Evolutionary conservation across 75 land plant genomes (phyloP).

Genomic region (Ceratopteris richardii): DNA sequence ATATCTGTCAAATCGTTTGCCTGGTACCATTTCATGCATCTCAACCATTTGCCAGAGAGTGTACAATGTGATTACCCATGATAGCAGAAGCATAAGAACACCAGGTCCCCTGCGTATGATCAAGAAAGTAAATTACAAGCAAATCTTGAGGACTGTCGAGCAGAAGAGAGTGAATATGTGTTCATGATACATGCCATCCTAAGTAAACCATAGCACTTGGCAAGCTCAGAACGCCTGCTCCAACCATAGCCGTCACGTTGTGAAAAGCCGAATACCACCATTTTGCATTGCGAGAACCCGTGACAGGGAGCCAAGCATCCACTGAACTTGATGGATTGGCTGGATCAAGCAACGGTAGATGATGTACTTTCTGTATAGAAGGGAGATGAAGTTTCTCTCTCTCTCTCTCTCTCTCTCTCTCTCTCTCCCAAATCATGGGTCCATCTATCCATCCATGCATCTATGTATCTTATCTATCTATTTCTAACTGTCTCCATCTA

Average conservation of each 20-base stretch:
- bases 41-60: constrained; percentile 77
- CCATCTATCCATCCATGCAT: too few species aligned
- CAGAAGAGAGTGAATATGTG: too few species aligned
- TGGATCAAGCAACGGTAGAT: too few species aligned
- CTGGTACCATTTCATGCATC: constrained; percentile 73
- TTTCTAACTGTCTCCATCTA: too few species aligned
- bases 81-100: constrained; percentile 33
- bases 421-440: too few species aligned
- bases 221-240: constrained; percentile 61
- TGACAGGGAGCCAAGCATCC: constrained; percentile 61
- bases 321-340: too few species aligned
- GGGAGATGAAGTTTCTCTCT: background rate
- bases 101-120: constrained; percentile 70
- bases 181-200: constrained; percentile 46
- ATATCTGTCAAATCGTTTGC: constrained; percentile 46
- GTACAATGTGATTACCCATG: constrained; percentile 58
- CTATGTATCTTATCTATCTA: too few species aligned
- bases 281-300: constrained; percentile 40
- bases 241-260: constrained; percentile 77
- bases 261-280: constrained; percentile 71
- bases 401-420: too few species aligned
- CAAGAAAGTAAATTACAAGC: too few species aligned
- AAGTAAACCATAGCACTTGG: constrained; percentile 49
- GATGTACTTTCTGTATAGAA: constrained; percentile 8
- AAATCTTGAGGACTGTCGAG: too few species aligned